phyloP scores from a whole-genome alignment of 129 eudicot genomes.

The Rutidosis leptorrhynchoides region DNA sequence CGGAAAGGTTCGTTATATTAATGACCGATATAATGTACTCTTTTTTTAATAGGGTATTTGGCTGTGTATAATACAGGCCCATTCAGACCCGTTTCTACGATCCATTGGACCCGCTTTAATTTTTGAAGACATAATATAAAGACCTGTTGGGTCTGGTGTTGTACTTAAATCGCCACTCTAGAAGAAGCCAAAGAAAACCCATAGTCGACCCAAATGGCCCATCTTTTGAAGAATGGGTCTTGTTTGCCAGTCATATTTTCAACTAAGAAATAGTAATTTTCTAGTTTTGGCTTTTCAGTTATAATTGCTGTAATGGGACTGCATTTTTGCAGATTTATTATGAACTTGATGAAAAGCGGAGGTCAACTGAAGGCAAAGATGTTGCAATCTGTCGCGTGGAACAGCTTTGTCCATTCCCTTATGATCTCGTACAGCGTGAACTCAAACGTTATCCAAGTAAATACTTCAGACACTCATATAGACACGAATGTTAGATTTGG shows the following conservation, averaged over 20 bases:
- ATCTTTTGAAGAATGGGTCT: too few relatives aligned
- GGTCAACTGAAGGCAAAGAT: slow-evolving; percentile 48
- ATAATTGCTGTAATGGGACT: not conserved
- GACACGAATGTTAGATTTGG: not conserved
- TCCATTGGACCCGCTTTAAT: too few relatives aligned
- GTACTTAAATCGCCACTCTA: too few relatives aligned
- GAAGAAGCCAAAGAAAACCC: too few relatives aligned
- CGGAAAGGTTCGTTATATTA: slow-evolving; percentile 63
- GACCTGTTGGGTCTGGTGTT: too few relatives aligned
- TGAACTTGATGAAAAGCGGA: slow-evolving; percentile 88
- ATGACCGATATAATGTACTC: not conserved
- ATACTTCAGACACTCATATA: slow-evolving; percentile 15
- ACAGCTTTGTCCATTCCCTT: too few relatives aligned
- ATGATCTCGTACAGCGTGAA: slow-evolving; percentile 96
- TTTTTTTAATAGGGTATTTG: not conserved
- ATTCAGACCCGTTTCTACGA: too few relatives aligned
- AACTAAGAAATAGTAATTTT: not conserved
- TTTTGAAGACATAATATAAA: too few relatives aligned
- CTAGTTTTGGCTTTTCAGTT: not conserved
- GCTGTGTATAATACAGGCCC: too few relatives aligned
- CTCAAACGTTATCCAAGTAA: slow-evolving; percentile 90
- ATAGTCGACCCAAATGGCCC: too few relatives aligned
- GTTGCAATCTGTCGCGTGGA: slow-evolving; percentile 85
- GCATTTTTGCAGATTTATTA: slow-evolving; percentile 75
- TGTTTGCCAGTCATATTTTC: not conserved